Evolutionary conservation across 2,329 filamentous ascomycete species (phyloP).

Genomic region (Pseudogymnoascus sp.): DNA sequence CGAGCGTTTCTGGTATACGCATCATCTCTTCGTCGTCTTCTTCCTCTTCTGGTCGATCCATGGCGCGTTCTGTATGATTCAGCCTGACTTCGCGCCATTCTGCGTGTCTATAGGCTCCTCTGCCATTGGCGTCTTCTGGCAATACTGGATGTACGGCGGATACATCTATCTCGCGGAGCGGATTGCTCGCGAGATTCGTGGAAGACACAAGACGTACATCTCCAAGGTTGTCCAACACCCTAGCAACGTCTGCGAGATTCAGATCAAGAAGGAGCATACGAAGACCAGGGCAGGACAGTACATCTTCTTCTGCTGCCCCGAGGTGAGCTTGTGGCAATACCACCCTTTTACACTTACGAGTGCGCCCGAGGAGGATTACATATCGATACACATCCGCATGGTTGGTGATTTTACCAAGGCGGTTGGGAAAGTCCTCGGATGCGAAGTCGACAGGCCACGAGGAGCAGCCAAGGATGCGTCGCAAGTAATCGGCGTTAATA

Average conservation of each 20-base stretch:
- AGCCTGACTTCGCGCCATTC: conserved; percentile 71
- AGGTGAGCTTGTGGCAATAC: conserved; percentile 81
- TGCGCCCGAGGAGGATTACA: conserved; percentile 82
- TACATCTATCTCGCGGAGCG: conserved; percentile 74
- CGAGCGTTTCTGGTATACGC: conserved; percentile 84
- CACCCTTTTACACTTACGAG: conserved; percentile 81
- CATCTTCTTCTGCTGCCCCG: conserved; percentile 81
- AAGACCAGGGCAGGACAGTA: conserved; percentile 77
- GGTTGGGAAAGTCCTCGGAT: conserved; percentile 63
- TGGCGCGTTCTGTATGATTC: conserved; percentile 85
- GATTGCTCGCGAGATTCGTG: conserved; percentile 67
- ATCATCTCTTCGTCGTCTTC: conserved; percentile 81
- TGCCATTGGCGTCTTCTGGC: conserved; percentile 72
- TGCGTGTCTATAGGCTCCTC: conserved; percentile 59
- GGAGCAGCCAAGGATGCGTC: conserved; percentile 41
- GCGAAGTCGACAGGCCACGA: conserved; percentile 57
- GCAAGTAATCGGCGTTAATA: conserved; percentile 60
- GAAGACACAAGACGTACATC: conserved; percentile 74
- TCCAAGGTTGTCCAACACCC: conserved; percentile 86
- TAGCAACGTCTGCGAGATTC: conserved; percentile 81
- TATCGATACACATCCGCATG: conserved; percentile 75
- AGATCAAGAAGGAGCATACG: conserved; percentile 84
- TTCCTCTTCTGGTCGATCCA: conserved; percentile 89
- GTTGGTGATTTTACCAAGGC: conserved; percentile 73
- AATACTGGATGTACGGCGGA: conserved; percentile 81